phyloP scores from a whole-genome alignment of 176 grass and related monocot genomes.

The Oryza glumipatula region DNA sequence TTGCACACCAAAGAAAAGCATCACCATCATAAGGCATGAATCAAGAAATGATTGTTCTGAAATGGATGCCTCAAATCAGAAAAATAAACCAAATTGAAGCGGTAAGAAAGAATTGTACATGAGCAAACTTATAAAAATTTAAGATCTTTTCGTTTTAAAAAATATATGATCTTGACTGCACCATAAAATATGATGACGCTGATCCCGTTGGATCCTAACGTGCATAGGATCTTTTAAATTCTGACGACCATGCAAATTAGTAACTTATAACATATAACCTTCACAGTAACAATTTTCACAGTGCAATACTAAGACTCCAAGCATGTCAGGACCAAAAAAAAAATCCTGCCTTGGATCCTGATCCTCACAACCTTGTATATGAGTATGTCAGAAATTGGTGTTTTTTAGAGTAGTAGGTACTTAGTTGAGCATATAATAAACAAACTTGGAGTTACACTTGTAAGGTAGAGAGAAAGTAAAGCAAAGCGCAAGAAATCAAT shows the following conservation, averaged over 20 bases:
- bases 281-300: neutral
- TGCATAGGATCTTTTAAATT: neutral
- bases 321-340: neutral
- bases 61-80: neutral
- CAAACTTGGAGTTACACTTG: neutral
- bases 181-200: neutral
- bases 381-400: neutral
- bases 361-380: neutral
- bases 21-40: neutral
- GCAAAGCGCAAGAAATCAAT: constrained; percentile 12
- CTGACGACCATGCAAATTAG: neutral
- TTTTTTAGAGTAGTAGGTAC: neutral
- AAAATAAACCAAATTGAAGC: constrained; percentile 16
- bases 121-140: neutral
- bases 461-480: neutral
- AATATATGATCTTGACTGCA: neutral
- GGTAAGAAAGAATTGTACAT: neutral
- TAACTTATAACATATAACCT: neutral
- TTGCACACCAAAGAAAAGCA: neutral
- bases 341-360: neutral
- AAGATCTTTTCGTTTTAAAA: neutral
- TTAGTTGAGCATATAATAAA: neutral
- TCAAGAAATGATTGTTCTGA: neutral
- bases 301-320: neutral
- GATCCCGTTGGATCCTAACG: neutral